Conservation (phyloP, 2,329 filamentous ascomycete species). For the Penicillium sp. region DNA sequence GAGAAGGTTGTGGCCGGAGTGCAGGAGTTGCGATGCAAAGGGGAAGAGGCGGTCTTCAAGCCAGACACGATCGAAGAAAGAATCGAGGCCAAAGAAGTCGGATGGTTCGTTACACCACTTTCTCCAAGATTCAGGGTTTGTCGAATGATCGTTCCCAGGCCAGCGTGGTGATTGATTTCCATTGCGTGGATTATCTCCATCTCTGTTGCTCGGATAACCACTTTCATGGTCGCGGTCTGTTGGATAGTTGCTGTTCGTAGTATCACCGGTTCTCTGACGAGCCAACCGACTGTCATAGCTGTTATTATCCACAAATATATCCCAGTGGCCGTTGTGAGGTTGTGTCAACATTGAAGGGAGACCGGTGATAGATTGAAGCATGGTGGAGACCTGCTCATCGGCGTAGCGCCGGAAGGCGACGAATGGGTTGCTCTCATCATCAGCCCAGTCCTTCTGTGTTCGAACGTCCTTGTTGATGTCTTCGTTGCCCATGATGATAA, state of each 20-base stretch:
- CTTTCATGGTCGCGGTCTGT: slow-evolving; percentile 6
- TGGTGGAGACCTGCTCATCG: slow-evolving; percentile 55
- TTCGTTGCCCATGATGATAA: slow-evolving; percentile 26
- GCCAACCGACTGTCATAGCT: slow-evolving; percentile 23
- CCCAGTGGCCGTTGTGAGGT: slow-evolving; percentile 35
- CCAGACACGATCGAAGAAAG: slow-evolving; percentile 35
- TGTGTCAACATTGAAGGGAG: slow-evolving; percentile 39
- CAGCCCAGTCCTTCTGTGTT: slow-evolving; percentile 19
- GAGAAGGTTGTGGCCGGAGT: slow-evolving; percentile 27
- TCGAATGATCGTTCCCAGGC: slow-evolving; percentile 22
- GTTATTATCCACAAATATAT: slow-evolving; percentile 34
- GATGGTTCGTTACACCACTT: slow-evolving; percentile 15
- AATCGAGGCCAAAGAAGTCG: slow-evolving; percentile 33
- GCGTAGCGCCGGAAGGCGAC: slow-evolving; percentile 61
- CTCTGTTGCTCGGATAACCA: slow-evolving; percentile 3
- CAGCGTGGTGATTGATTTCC: slow-evolving; percentile 10
- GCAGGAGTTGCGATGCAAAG: slow-evolving; percentile 30
- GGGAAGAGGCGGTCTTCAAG: slow-evolving; percentile 31
- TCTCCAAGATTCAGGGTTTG: slow-evolving; percentile 22
- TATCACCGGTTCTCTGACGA: slow-evolving; percentile 17
- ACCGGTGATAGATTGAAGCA: slow-evolving; percentile 54
- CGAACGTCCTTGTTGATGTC: slow-evolving; percentile 11
- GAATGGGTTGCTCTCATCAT: slow-evolving; percentile 53
- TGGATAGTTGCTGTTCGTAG: slow-evolving; percentile 7
- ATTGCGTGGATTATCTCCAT: slow-evolving; percentile 8